Evolutionary conservation across 441 rosid genomes (phyloP).

Genomic region (Corymbia citriodora): DNA sequence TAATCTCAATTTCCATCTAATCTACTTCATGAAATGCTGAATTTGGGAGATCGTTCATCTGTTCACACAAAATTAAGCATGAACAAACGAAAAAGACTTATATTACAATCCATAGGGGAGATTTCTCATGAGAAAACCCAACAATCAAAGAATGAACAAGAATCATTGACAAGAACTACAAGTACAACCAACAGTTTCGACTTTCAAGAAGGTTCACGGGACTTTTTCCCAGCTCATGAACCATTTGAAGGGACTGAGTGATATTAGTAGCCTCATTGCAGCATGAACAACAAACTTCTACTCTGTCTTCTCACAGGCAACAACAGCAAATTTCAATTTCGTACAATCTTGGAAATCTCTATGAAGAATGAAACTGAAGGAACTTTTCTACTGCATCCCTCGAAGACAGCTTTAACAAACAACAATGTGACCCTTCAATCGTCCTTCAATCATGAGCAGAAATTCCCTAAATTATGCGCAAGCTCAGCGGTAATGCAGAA

Average conservation of each 20-base stretch:
- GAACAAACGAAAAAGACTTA: not conserved
- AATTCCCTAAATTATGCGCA: not conserved
- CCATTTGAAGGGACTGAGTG: not conserved
- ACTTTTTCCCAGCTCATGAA: not conserved
- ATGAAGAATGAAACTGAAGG: not conserved
- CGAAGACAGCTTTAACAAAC: not conserved
- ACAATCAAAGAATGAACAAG: not conserved
- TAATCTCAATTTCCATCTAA: not conserved
- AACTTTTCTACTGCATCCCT: not conserved
- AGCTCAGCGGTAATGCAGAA: not conserved
- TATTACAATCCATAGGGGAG: not conserved
- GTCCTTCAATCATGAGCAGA: not conserved
- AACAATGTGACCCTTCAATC: not conserved
- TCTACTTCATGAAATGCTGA: not conserved
- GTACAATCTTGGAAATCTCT: not conserved
- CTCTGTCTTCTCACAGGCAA: not conserved
- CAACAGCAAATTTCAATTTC: not conserved
- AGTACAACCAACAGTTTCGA: not conserved
- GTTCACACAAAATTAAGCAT: not conserved
- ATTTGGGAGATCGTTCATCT: not conserved
- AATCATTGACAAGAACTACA: not conserved
- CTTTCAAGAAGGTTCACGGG: not conserved
- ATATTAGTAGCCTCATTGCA: not conserved
- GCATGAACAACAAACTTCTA: not conserved
- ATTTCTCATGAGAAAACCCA: not conserved